phyloP scores from a whole-genome alignment of 306 rosid genomes.

The Carpinus fangiana region DNA sequence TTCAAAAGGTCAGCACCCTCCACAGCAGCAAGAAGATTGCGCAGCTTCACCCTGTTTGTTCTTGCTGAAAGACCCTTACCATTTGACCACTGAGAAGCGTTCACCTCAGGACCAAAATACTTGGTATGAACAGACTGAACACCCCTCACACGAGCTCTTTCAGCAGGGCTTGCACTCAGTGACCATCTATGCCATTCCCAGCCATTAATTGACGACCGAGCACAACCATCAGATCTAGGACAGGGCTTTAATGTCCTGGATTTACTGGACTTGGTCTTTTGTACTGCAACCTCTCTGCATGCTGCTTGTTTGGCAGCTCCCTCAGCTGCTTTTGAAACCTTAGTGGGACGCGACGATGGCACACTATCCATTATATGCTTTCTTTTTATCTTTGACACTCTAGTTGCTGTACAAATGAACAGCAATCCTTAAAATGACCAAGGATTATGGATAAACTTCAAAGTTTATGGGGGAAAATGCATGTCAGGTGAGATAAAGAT shows the following conservation, averaged over 20 bases:
- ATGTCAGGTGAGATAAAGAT: not conserved
- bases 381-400: conserved; percentile 62
- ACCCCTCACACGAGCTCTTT: conserved; percentile 79
- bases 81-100: conserved; percentile 62
- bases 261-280: conserved; percentile 45
- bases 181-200: conserved; percentile 98
- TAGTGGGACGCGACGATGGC: conserved; percentile 42
- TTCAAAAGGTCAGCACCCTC: conserved; percentile 97
- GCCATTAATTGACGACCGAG: conserved; percentile 84
- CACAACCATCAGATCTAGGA: conserved; percentile 85
- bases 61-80: conserved; percentile 93
- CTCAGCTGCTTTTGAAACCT: conserved; percentile 53
- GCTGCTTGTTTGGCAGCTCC: conserved; percentile 43
- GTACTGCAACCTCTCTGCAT: conserved; percentile 38
- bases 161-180: conserved; percentile 67
- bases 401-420: conserved; percentile 48
- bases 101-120: conserved; percentile 45
- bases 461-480: not conserved
- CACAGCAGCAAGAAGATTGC: conserved; percentile 93
- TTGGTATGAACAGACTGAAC: conserved; percentile 38
- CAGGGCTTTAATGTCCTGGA: conserved; percentile 51
- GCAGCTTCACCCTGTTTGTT: conserved; percentile 90
- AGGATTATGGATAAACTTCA: conserved; percentile 17
- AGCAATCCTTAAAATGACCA: conserved; percentile 19
- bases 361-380: conserved; percentile 44